phyloP scores from a whole-genome alignment of 2,329 filamentous ascomycete genomes.

The Sporothrix schenckii region DNA sequence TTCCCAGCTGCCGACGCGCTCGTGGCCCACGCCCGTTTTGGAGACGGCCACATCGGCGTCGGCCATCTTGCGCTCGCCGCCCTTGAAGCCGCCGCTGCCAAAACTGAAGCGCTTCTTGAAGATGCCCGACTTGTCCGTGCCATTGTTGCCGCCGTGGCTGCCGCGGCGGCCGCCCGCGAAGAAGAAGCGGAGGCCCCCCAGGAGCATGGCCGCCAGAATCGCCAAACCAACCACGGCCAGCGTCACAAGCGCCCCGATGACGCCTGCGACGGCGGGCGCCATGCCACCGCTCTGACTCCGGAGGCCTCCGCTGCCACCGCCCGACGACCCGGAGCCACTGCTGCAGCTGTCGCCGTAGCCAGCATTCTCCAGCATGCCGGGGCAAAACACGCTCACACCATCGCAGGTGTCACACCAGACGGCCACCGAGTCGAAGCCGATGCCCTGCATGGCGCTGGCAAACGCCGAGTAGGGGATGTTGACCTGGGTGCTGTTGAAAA shows the following conservation, averaged over 20 bases:
- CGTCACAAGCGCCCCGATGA: constrained; percentile 51
- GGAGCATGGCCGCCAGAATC: constrained; percentile 35
- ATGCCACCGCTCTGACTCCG: constrained; percentile 33
- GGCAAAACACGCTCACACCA: constrained; percentile 47
- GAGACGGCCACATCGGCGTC: constrained; percentile 51
- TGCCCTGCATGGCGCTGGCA: constrained; percentile 42
- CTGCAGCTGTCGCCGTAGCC: constrained; percentile 11
- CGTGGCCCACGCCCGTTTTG: constrained; percentile 48
- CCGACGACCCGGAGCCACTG: background rate
- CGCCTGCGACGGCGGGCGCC: constrained; percentile 49
- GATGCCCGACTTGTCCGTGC: background rate
- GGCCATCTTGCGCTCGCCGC: constrained; percentile 49
- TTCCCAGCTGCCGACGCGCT: constrained; percentile 57
- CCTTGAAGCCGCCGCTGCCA: constrained; percentile 45
- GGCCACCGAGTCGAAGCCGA: constrained; percentile 43
- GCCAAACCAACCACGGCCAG: constrained; percentile 42
- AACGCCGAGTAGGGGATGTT: constrained; percentile 49
- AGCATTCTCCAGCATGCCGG: constrained; percentile 30
- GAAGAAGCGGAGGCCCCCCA: constrained; percentile 40
- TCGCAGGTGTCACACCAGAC: constrained; percentile 53
- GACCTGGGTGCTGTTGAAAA: constrained; percentile 46
- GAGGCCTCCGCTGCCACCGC: constrained; percentile 4
- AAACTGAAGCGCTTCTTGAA: constrained; percentile 10
- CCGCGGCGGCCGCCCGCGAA: constrained; percentile 31
- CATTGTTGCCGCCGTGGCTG: constrained; percentile 22